Percentiles rank a stretch among this genome's conserved stretches.
phyloP scores from a whole-genome alignment of 108 stramenopile genomes.

The Pseudonitzschia multistriata region DNA sequence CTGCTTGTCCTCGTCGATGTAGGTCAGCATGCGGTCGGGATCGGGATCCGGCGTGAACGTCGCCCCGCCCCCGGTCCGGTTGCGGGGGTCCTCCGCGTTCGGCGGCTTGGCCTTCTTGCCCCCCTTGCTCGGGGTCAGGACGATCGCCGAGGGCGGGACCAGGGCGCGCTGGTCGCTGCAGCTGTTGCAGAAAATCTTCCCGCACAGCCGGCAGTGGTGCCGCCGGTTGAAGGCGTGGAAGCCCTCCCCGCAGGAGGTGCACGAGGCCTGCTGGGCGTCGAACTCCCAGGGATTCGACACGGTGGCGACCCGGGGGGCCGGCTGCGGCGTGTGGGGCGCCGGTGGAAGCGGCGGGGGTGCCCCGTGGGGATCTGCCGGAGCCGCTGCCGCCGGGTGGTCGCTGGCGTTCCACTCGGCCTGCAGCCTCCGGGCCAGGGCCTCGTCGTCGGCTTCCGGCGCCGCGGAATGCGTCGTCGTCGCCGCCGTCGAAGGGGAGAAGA shows the following conservation, averaged over 20 bases:
- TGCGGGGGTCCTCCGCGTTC: not conserved
- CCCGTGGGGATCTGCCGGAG: not conserved
- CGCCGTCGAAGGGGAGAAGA: not conserved
- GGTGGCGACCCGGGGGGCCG: conserved; percentile 27
- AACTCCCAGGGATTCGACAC: conserved; percentile 75
- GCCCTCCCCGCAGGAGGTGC: conserved; percentile 46
- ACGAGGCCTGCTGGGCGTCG: conserved; percentile 43
- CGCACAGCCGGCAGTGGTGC: conserved; percentile 89
- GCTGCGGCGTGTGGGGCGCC: not conserved
- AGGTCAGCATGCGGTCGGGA: conserved; percentile 69
- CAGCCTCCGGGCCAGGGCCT: conserved; percentile 10
- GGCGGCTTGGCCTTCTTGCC: conserved; percentile 41
- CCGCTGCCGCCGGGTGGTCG: not conserved
- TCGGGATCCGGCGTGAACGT: conserved; percentile 56
- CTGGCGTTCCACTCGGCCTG: conserved; percentile 3
- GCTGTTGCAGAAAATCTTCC: conserved; percentile 74
- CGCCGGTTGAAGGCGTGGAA: conserved; percentile 74
- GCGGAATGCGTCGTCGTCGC: too few relatives aligned
- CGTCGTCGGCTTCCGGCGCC: not conserved
- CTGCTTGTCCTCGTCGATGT: conserved; percentile 38
- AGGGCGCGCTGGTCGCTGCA: conserved; percentile 61
- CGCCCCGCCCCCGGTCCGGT: not conserved
- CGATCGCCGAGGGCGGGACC: conserved; percentile 74
- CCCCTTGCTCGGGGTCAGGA: conserved; percentile 42
- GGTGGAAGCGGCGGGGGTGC: not conserved